These are phyloP conservation scores for Paulownia fortunei DNA, from an alignment of 257 asterid species.

Conservation along the genomic window DNA sequence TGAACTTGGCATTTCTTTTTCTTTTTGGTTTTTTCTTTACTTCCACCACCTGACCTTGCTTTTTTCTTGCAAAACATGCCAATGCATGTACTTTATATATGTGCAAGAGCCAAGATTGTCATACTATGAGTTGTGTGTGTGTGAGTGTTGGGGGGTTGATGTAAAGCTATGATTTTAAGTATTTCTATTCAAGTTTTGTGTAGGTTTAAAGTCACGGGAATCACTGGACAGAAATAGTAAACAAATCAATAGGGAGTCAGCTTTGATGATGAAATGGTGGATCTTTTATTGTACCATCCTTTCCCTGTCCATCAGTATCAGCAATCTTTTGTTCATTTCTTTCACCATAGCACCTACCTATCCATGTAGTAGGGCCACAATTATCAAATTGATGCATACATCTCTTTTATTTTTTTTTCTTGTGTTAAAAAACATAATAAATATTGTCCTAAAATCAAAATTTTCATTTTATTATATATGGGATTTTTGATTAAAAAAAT, in stretches of 20 bases:
- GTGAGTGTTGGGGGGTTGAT: constrained; percentile 18
- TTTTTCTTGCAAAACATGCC: neutral
- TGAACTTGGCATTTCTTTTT: constrained; percentile 55
- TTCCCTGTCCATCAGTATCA: constrained; percentile 33
- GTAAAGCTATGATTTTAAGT: neutral
- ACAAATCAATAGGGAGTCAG: constrained; percentile 32
- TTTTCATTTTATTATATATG: too few species aligned
- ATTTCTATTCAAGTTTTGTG: neutral
- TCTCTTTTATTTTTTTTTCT: too few species aligned
- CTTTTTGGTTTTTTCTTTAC: neutral
- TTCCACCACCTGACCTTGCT: neutral
- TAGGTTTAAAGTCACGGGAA: constrained; percentile 58
- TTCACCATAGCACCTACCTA: constrained; percentile 19
- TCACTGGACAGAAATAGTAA: constrained; percentile 35
- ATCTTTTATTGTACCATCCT: constrained; percentile 43
- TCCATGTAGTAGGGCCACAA: constrained; percentile 12
- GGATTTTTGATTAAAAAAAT: too few species aligned
- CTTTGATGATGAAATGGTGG: constrained; percentile 49
- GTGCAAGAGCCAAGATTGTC: neutral
- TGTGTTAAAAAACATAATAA: neutral
- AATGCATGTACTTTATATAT: constrained; percentile 18
- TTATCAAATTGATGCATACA: too few species aligned
- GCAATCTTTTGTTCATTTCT: constrained; percentile 41
- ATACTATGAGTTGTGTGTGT: neutral
- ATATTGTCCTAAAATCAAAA: too few species aligned